These are phyloP conservation scores for Tephrocybe sp. DNA, from an alignment of 768 basidiomycete genomes.

Conservation along the genomic window DNA sequence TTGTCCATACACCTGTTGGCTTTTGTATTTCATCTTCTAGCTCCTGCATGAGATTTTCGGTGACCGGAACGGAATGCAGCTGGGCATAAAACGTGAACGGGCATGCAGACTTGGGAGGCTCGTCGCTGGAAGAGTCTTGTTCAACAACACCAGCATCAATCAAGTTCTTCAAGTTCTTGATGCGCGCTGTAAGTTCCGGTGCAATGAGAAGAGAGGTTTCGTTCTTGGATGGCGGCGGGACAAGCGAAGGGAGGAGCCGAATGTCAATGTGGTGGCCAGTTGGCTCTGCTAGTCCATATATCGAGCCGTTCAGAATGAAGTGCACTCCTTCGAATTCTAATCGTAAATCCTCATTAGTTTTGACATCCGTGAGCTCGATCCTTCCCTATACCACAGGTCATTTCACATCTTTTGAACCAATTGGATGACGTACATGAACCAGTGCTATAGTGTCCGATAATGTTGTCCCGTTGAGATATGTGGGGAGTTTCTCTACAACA, in stretches of 20 bases:
- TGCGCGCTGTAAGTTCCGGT: constrained; percentile 59
- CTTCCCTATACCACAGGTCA: constrained; percentile 51
- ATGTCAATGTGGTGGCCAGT: constrained; percentile 61
- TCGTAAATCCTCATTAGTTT: constrained; percentile 55
- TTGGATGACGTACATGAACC: constrained; percentile 57
- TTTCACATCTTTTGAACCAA: constrained; percentile 3
- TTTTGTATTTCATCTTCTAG: constrained; percentile 73
- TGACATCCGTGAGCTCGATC: constrained; percentile 60
- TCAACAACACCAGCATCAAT: constrained; percentile 68
- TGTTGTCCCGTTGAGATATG: constrained; percentile 30
- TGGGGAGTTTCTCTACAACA: constrained; percentile 57
- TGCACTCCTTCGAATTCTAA: constrained; percentile 81
- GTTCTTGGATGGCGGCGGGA: constrained; percentile 55
- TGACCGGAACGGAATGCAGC: constrained; percentile 53
- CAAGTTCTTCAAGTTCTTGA: constrained; percentile 58
- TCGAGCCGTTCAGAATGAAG: constrained; percentile 68
- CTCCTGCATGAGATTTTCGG: constrained; percentile 59
- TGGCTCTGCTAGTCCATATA: constrained; percentile 74
- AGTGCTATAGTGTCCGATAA: constrained; percentile 51
- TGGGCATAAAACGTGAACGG: constrained; percentile 69
- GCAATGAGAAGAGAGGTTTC: constrained; percentile 58
- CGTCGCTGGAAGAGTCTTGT: constrained; percentile 44
- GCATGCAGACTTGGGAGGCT: constrained; percentile 51
- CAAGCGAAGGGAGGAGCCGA: constrained; percentile 63
- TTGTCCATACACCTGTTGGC: constrained; percentile 71